Percentiles rank a stretch among this genome's conserved stretches.
Evolutionary conservation across 768 basidiomycete genomes (phyloP).

Genomic region (Rhizopogon salebrosus): DNA sequence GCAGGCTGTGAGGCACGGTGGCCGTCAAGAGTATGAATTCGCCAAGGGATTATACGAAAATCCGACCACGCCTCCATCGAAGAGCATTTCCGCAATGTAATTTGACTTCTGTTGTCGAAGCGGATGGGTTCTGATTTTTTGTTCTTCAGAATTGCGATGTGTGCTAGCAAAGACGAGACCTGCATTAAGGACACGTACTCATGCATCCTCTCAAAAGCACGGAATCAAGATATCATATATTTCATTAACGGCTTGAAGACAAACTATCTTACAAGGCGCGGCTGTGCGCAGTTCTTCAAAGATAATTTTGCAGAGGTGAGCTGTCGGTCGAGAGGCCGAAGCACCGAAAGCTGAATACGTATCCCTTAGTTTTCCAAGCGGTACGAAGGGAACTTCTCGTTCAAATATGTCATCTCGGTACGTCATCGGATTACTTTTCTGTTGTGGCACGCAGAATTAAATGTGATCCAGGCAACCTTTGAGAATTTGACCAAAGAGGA

Average conservation of each 20-base stretch:
- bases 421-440: slow-evolving; percentile 12
- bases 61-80: slow-evolving; percentile 68
- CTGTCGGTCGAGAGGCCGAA: not conserved
- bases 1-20: slow-evolving; percentile 72
- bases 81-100: slow-evolving; percentile 61
- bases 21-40: slow-evolving; percentile 68
- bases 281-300: slow-evolving; percentile 58
- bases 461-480: slow-evolving; percentile 30
- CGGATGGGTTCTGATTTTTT: not conserved
- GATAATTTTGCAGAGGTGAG: slow-evolving; percentile 62
- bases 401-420: slow-evolving; percentile 51
- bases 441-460: slow-evolving; percentile 3
- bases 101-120: slow-evolving; percentile 13
- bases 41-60: slow-evolving; percentile 64
- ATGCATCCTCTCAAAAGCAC: slow-evolving; percentile 48
- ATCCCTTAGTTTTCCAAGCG: slow-evolving; percentile 51
- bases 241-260: slow-evolving; percentile 54
- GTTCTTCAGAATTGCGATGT: slow-evolving; percentile 48
- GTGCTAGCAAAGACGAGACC: slow-evolving; percentile 47
- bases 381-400: slow-evolving; percentile 64
- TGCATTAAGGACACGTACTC: slow-evolving; percentile 60
- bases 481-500: slow-evolving; percentile 54
- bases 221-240: slow-evolving; percentile 58
- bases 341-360: not conserved
- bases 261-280: slow-evolving; percentile 53